Evolutionary conservation across 2,329 filamentous ascomycete species (phyloP).

Genomic region (Diaporthe eres): DNA sequence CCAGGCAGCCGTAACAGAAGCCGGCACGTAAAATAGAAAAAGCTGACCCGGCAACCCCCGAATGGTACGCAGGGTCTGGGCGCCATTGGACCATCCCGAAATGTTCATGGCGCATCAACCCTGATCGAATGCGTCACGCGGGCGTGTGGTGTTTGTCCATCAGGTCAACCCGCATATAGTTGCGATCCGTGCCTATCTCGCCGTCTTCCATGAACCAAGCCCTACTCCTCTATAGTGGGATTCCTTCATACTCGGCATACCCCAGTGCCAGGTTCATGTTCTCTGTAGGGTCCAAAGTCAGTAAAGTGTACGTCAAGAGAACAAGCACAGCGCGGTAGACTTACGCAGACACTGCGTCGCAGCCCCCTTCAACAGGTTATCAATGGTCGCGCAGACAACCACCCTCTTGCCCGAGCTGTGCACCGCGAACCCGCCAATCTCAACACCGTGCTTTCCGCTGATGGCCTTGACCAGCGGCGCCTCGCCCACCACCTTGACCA

Average conservation of each 20-base stretch:
- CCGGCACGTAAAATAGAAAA: background rate
- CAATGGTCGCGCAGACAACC: conserved; percentile 94
- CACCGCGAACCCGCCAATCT: conserved; percentile 96
- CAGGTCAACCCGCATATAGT: background rate
- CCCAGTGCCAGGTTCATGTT: conserved; percentile 96
- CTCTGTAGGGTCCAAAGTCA: conserved; percentile 63
- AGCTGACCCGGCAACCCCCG: background rate
- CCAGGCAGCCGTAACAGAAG: background rate
- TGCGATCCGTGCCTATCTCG: background rate
- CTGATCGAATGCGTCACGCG: background rate
- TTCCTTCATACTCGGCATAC: conserved; percentile 90
- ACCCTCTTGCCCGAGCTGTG: conserved; percentile 90
- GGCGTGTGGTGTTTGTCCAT: background rate
- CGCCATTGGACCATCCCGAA: too few species aligned
- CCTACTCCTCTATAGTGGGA: conserved; percentile 68
- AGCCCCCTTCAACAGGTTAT: conserved; percentile 94
- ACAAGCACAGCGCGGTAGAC: conserved; percentile 56
- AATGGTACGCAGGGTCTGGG: background rate
- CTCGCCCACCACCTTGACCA: conserved; percentile 93
- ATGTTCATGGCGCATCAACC: background rate
- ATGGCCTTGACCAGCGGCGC: conserved; percentile 89
- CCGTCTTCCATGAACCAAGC: background rate
- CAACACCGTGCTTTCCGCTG: conserved; percentile 86
- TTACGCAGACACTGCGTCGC: conserved; percentile 92
- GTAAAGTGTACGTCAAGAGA: conserved; percentile 6